Base-by-base conservation (phyloP, 345 rosid genomes). In the Arabis alpina region DNA sequence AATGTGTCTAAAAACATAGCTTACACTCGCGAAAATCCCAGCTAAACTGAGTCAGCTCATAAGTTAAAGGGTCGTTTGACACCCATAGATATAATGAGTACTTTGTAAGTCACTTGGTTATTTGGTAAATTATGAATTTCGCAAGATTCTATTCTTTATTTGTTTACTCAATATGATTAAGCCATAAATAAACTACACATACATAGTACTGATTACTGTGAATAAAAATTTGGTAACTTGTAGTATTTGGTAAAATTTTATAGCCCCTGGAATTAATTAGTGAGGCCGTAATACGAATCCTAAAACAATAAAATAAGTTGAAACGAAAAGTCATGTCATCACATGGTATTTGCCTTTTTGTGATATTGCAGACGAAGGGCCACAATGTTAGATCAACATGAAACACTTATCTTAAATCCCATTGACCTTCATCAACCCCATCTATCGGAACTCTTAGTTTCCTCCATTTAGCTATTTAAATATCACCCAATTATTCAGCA, bases 391-490 rank as follows among this genome's bases (percentile, higher is more conserved):
- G 71, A 83, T 69, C 70, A 74, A 72, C 66, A 79, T 81, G 87
- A 73, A 86, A 86, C 96, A 92, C 75, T 60, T 72, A 67, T 83
- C 83, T 73, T 66, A 25, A 76, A 71, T 69, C 81, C n/a, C 79
- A 82, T 12, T 37, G 56, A 86, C 90, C 79, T 86, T 84, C 76
- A 71, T 76, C 59, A 80, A 73, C 86, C 90, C 90, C 90, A 79
- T 53, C 48, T 76, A 61, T 84, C 81, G 81, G 83, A 82, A 67
- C 54, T 53, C 24, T 61, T 68, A 6, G 48, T 68, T 66, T 66
- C 34, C 11, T 43, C 48, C 41, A 52, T 14, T 51, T 48, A 59
- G 51, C 41, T 28, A 59, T 59, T 66, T 3, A 36, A 54, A 14
- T 39, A 13, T 67, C 56, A 24, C 45, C 13, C 63, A 53, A n/a